A percentile compares a stretch with the other conserved stretches of the same genome.
Conservation (phyloP, 2,329 filamentous ascomycete genomes). For the Madurella mycetomatis region DNA sequence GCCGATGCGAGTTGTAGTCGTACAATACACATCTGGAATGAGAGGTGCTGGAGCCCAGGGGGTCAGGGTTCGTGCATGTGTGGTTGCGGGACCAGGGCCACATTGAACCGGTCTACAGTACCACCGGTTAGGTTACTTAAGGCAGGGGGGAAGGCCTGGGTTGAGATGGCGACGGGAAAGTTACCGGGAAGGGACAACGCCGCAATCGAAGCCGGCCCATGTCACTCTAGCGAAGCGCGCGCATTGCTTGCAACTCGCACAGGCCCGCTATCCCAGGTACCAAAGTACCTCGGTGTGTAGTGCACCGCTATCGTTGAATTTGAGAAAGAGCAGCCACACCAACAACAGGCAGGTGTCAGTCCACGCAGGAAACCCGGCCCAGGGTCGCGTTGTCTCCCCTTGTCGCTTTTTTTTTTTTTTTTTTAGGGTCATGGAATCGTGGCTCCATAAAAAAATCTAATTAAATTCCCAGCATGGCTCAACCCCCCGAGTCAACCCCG, state of each 20-base stretch:
- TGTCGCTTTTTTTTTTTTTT: slow-evolving; percentile 29
- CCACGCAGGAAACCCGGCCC: slow-evolving; percentile 31
- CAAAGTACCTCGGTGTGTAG: slow-evolving; percentile 17
- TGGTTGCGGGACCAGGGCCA: not conserved
- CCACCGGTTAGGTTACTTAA: too few species aligned
- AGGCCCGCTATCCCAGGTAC: not conserved
- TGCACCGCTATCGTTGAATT: slow-evolving; percentile 22
- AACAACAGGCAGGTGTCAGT: slow-evolving; percentile 24
- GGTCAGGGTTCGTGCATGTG: slow-evolving; percentile 5
- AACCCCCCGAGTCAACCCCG: slow-evolving; percentile 27
- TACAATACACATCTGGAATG: not conserved
- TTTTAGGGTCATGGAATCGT: slow-evolving; percentile 31
- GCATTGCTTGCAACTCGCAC: slow-evolving; percentile 18
- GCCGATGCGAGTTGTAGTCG: not conserved
- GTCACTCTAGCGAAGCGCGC: slow-evolving; percentile 16
- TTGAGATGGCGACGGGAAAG: slow-evolving; percentile 2
- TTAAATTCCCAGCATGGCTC: slow-evolving; percentile 38
- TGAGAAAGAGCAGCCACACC: slow-evolving; percentile 25
- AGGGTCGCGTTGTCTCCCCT: slow-evolving; percentile 31
- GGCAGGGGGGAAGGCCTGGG: not conserved
- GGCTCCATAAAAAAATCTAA: slow-evolving; percentile 39
- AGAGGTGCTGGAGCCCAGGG: not conserved
- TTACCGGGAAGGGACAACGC: slow-evolving; percentile 11
- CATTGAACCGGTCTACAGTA: too few species aligned
- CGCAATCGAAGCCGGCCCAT: not conserved